Percentiles rank a stretch among this genome's conserved stretches.
Evolutionary conservation across 2,329 filamentous ascomycete species (phyloP).

Genomic region (Sarocladium kiliense): DNA sequence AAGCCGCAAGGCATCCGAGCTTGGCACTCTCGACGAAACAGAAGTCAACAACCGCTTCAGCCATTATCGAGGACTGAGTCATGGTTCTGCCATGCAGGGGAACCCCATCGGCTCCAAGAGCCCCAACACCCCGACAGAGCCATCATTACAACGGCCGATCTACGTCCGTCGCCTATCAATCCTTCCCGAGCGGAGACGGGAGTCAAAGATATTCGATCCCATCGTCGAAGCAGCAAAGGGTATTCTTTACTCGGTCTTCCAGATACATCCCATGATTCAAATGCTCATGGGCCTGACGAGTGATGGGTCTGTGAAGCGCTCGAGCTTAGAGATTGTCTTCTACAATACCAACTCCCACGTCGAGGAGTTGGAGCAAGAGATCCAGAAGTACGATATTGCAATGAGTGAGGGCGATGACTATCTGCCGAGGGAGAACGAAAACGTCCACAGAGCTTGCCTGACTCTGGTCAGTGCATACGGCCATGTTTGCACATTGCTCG

Average conservation of each 20-base stretch:
- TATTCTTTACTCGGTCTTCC: slow-evolving; percentile 61
- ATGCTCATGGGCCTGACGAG: slow-evolving; percentile 57
- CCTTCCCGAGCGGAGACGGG: slow-evolving; percentile 56
- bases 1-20: slow-evolving; percentile 53
- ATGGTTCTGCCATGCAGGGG: slow-evolving; percentile 63
- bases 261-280: slow-evolving; percentile 64
- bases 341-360: slow-evolving; percentile 65
- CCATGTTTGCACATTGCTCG: slow-evolving; percentile 57
- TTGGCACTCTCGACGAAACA: slow-evolving; percentile 58
- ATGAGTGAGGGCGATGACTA: slow-evolving; percentile 42
- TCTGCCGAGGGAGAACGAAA: slow-evolving; percentile 53
- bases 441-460: slow-evolving; percentile 57
- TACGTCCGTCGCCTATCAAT: slow-evolving; percentile 61
- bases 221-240: slow-evolving; percentile 62
- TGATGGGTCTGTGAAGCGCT: slow-evolving; percentile 55
- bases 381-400: slow-evolving; percentile 53
- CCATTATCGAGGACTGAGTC: slow-evolving; percentile 61
- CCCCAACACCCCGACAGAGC: slow-evolving; percentile 56
- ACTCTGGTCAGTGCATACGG: slow-evolving; percentile 61
- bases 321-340: slow-evolving; percentile 61
- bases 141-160: slow-evolving; percentile 51
- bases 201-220: slow-evolving; percentile 56
- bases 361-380: slow-evolving; percentile 59
- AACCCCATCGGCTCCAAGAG: slow-evolving; percentile 40
- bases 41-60: slow-evolving; percentile 61